Conservation (phyloP, 202 grass and related monocot genomes). For the Carex arenaria region DNA sequence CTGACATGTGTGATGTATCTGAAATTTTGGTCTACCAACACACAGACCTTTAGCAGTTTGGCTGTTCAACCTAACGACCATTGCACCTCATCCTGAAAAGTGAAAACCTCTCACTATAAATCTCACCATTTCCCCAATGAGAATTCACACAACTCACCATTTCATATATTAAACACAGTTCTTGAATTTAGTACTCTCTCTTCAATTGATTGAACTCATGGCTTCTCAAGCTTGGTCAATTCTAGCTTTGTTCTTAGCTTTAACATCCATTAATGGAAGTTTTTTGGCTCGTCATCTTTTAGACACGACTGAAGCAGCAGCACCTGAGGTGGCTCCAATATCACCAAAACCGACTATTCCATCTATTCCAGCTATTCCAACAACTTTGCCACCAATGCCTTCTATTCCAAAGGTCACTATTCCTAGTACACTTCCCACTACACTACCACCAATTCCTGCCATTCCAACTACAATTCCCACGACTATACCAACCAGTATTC, state of each 20-base stretch:
- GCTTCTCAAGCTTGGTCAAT: conserved; percentile 28
- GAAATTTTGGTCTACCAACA: neutral
- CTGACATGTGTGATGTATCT: neutral
- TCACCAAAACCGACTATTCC: conserved; percentile 17
- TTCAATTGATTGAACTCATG: conserved; percentile 22
- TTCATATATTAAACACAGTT: neutral
- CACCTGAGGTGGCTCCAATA: conserved; percentile 25
- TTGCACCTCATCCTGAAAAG: neutral
- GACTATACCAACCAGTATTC: neutral
- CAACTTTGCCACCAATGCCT: conserved; percentile 44
- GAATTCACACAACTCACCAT: neutral
- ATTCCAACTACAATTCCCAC: conserved; percentile 17
- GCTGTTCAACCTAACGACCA: neutral
- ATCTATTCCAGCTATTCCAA: conserved; percentile 26
- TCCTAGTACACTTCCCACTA: conserved; percentile 18
- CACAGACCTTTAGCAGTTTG: neutral
- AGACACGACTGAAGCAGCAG: conserved; percentile 29
- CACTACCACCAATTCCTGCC: conserved; percentile 30
- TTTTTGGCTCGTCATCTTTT: conserved; percentile 43
- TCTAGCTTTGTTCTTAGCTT: conserved; percentile 34
- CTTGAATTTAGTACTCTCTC: neutral
- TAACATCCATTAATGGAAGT: conserved; percentile 40
- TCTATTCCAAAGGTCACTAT: conserved; percentile 37
- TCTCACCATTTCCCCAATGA: neutral
- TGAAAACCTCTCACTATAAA: neutral